Conservation (phyloP, 768 basidiomycete species). For the Mycena kentingensis region DNA sequence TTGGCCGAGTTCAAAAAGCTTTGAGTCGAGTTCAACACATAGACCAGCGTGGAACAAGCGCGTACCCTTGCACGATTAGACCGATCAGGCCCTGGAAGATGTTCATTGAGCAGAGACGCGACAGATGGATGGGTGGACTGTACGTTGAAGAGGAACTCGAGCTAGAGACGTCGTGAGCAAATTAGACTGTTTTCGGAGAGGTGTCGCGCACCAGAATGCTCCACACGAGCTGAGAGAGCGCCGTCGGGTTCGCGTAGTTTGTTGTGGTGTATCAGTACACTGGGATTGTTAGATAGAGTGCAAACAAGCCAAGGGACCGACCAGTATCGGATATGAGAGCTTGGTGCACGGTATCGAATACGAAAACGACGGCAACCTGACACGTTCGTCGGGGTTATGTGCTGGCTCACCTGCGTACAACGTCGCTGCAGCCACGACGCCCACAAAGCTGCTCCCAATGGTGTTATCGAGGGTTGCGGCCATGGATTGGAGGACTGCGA, state of each 20-base stretch:
- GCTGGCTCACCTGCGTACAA: conserved; percentile 58
- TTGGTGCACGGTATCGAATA: conserved; percentile 57
- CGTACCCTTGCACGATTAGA: conserved; percentile 56
- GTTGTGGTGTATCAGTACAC: conserved; percentile 57
- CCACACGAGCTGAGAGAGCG: conserved; percentile 48
- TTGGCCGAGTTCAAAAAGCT: conserved; percentile 46
- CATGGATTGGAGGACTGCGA: conserved; percentile 3
- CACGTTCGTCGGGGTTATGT: background rate
- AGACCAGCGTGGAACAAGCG: background rate
- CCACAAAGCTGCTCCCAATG: conserved; percentile 17
- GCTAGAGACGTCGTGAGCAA: conserved; percentile 32
- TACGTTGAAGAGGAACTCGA: conserved; percentile 61
- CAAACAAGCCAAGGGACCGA: conserved; percentile 13
- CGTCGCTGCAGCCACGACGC: conserved; percentile 31
- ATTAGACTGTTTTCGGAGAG: too few species aligned
- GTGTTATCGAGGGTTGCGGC: conserved; percentile 15
- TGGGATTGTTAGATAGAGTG: conserved; percentile 25
- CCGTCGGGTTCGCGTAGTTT: conserved; percentile 47
- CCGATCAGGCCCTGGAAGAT: conserved; percentile 50
- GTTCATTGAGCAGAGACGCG: background rate
- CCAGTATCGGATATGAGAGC: conserved; percentile 56
- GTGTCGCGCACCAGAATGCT: conserved; percentile 51
- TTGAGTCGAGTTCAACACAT: conserved; percentile 3
- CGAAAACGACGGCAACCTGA: conserved; percentile 40
- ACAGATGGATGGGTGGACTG: conserved; percentile 11